Evolutionary conservation across 305 asterid genomes (phyloP), one percentile per base, ranked within the genome.

Genomic region (Salvia sclarea): DNA sequence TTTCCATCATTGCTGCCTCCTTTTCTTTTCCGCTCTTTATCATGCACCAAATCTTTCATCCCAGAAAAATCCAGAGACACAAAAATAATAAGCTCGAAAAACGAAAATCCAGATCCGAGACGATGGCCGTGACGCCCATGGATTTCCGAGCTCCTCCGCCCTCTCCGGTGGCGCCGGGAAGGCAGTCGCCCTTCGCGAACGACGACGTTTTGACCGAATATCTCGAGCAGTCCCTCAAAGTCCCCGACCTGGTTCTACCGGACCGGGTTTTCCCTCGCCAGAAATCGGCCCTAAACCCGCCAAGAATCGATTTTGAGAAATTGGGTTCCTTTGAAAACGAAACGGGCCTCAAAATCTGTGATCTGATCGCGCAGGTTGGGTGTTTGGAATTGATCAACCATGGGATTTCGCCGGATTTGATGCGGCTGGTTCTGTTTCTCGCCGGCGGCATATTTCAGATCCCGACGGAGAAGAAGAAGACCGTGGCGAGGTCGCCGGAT

Each of bases 91-190:
- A 54, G 30, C 2, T 1, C 2, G 28, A 45, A 33, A 25, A 14
- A 37, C 14, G 20, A 50, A 66, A 31, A 53, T 52, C 61, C 11
- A 43, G 47, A 71, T 10, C 25, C 31, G 60, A 64, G n/a, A 30
- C 35, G 6, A 84, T 82, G 91, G 82, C 82, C 45, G 65, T 43
- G 55, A 80, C 88, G n/a, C 52, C 88, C 87, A 74, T 81, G 43
- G 88, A 87, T 71, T 91, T 91, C 80, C 88, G 92, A 38, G 98
- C 98, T 0, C 95, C 98, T 4, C 96, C 98, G 30, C 96, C 96
- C 0, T 91, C 98, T 49, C 98, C 98, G 8, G 87, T 87, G 64
- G 96, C 88, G 38, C 81, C 90, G 2, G 94, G 96, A 6, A 71
- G 90, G 43, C 73, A 83, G 17, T 84, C 98, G 1, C 69, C 88